Evolutionary conservation across 2,329 filamentous ascomycete genomes (phyloP).

Genomic region (Hansfordia pulvinata): DNA sequence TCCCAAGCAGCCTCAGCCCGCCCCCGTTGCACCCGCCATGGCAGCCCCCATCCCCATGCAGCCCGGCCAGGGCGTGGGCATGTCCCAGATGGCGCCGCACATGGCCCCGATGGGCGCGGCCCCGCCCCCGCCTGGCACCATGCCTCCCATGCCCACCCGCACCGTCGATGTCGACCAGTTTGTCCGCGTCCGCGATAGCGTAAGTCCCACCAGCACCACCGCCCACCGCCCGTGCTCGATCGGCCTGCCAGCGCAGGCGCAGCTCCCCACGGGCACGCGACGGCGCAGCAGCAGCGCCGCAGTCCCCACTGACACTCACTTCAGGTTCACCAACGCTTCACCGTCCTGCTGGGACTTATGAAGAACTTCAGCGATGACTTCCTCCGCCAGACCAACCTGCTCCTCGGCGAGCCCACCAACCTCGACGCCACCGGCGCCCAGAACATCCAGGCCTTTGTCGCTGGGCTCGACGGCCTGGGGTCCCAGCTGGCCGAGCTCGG

Average conservation of each 20-base stretch:
- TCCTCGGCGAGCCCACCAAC: slow-evolving; percentile 53
- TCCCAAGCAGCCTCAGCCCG: slow-evolving; percentile 18
- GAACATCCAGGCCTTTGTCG: slow-evolving; percentile 22
- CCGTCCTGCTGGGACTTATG: slow-evolving; percentile 66
- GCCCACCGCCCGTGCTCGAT: no score
- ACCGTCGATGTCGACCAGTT: slow-evolving; percentile 61
- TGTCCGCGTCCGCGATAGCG: slow-evolving; percentile 66
- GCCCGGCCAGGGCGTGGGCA: slow-evolving; percentile 5
- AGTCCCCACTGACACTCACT: slow-evolving; percentile 25
- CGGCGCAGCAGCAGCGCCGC: no score
- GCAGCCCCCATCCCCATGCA: slow-evolving; percentile 18
- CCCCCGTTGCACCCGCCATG: slow-evolving; percentile 22
- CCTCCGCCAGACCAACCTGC: slow-evolving; percentile 74
- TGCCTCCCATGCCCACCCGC: slow-evolving; percentile 3
- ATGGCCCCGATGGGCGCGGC: slow-evolving; percentile 6
- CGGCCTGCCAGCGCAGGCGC: no score
- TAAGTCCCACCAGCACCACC: slow-evolving; percentile 34
- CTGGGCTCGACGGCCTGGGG: slow-evolving; percentile 38
- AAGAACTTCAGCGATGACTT: slow-evolving; percentile 73
- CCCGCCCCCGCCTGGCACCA: slow-evolving; percentile 8
- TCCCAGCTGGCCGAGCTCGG: slow-evolving; percentile 28
- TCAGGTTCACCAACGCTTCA: slow-evolving; percentile 65
- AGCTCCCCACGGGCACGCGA: no score
- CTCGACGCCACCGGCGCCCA: slow-evolving; percentile 29
- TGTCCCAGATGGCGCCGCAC: slow-evolving; percentile 8